Evolutionary conservation across 176 grass and related monocot genomes (phyloP), one percentile per base, ranked within the genome.

Genomic region (Ensete glaucum): DNA sequence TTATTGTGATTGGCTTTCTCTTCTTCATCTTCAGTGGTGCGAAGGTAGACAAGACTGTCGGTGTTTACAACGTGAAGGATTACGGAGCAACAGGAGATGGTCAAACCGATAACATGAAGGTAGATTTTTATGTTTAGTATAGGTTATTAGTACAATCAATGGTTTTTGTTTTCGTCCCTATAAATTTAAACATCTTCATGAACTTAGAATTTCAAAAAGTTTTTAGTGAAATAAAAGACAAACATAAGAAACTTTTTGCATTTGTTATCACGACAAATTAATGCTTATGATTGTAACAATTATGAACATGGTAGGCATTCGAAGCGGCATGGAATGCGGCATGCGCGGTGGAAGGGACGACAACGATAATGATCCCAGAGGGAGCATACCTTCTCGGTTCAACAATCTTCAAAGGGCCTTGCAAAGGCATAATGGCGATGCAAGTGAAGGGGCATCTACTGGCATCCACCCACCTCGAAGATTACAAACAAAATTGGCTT

Each of bases 11-110:
- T 17, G 52, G 50, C 58, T 60, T 77, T 19, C 16, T 83, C 26
- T 59, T 71, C 13, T n/a, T 62, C 43, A 23, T 74, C 54, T 23
- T 62, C 56, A 62, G 8, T 25, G 43, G 64, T n/a, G 65, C 26
- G 14, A 62, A n/a, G 29, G 74, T 54, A n/a, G 64, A 77, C 52
- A 14, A 16, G 5, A 71, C 52, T 0, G 63, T 20, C 74, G 12
- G 62, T 52, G 10, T 63, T 12, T 83, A 62, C 50, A 75, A 84
- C 74, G 82, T 84, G 56, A 74, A 67, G 17, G 23, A 68, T 52
- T 84, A 74, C 8, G 88, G 92, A 14, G 92, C 92, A 3, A 57
- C 48, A 12, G 85, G 83, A 21, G 88, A 91, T 67, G 88, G 88
- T 12, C 75, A 80, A 80, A 81, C 68, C 4, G 88, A 96, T 58